Conservation (phyloP, 345 rosid species). For the Eutrema japonicum region DNA sequence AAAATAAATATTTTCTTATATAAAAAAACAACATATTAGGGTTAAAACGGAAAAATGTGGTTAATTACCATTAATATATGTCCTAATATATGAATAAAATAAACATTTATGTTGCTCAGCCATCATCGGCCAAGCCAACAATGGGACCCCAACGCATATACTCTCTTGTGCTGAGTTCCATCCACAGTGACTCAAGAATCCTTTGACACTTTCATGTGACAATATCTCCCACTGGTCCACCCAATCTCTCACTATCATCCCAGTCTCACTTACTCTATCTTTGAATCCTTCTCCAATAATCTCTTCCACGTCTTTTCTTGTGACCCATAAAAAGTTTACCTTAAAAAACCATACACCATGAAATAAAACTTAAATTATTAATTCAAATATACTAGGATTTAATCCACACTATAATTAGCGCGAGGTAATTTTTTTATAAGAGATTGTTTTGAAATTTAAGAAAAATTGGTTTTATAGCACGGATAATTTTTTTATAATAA, state of each 20-base stretch:
- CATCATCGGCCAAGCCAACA: conserved; percentile 80
- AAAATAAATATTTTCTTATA: background rate
- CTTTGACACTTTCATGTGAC: conserved; percentile 58
- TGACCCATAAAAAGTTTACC: conserved; percentile 70
- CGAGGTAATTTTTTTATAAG: too few species aligned
- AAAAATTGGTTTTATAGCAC: too few species aligned
- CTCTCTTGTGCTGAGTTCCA: conserved; percentile 84
- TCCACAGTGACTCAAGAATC: conserved; percentile 84
- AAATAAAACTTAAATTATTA: background rate
- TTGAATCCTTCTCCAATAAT: conserved; percentile 50
- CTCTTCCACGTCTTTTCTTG: conserved; percentile 49
- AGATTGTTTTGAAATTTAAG: too few species aligned
- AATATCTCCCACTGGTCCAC: conserved; percentile 69
- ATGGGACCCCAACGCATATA: conserved; percentile 71
- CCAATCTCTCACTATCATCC: conserved; percentile 70
- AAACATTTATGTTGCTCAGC: conserved; percentile 55
- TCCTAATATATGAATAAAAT: background rate
- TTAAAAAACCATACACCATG: background rate
- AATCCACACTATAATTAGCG: too few species aligned
- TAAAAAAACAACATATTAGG: background rate
- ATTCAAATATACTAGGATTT: too few species aligned
- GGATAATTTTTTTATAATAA: too few species aligned
- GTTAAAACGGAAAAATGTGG: background rate
- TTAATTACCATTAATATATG: background rate
- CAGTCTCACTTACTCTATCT: conserved; percentile 53